Conservation (phyloP, 2,329 filamentous ascomycete species). For the Lachnellula arida region DNA sequence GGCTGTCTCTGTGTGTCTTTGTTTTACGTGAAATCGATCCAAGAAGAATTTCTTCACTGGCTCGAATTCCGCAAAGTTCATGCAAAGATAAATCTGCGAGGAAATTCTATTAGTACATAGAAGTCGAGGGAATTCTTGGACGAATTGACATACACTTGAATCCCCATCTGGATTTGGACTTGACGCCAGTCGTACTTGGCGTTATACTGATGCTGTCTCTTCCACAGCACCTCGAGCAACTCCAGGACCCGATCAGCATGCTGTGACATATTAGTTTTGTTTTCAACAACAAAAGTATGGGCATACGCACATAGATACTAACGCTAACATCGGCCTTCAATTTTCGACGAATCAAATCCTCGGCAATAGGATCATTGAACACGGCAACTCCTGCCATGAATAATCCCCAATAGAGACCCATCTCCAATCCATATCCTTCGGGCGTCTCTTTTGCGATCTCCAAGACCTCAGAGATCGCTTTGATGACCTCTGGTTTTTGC, state of each 20-base stretch:
- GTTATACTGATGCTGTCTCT: conserved; percentile 28
- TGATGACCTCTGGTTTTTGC: conserved; percentile 19
- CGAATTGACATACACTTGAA: conserved; percentile 22
- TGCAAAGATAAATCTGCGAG: conserved; percentile 20
- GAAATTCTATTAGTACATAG: neutral
- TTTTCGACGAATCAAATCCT: conserved; percentile 26
- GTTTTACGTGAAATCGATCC: no score
- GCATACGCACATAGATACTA: conserved; percentile 27
- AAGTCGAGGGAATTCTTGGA: neutral
- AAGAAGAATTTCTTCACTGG: no score
- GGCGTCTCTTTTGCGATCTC: conserved; percentile 29
- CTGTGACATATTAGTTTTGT: conserved; percentile 13
- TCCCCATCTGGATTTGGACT: conserved; percentile 29
- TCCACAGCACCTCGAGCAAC: conserved; percentile 30
- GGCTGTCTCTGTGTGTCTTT: no score
- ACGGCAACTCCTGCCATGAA: conserved; percentile 29
- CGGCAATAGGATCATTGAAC: conserved; percentile 24
- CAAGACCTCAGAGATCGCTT: conserved; percentile 25
- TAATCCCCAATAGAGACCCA: conserved; percentile 30
- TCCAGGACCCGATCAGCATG: conserved; percentile 29
- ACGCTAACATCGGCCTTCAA: conserved; percentile 25
- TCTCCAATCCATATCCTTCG: conserved; percentile 29
- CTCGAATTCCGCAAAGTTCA: conserved; percentile 2
- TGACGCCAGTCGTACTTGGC: conserved; percentile 29
- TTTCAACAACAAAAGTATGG: neutral